Evolutionary conservation across 2,329 filamentous ascomycete species (phyloP).

Genomic region (Beauveria rudraprayagi): DNA sequence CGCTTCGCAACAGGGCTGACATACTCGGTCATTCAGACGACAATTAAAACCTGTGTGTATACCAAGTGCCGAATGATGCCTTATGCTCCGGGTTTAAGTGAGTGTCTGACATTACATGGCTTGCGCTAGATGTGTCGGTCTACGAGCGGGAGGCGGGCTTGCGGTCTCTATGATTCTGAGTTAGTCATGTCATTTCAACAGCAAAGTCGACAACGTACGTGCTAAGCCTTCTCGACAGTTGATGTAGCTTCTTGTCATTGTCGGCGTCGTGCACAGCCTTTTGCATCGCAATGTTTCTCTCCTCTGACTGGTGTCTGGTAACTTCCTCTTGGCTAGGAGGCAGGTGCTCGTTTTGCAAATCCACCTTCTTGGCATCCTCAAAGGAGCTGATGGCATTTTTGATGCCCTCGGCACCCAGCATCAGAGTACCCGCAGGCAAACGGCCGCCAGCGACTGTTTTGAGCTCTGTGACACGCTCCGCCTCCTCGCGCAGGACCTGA

Average conservation of each 20-base stretch:
- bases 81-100: background rate
- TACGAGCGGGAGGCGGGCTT: conserved; percentile 5
- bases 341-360: conserved; percentile 90
- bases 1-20: background rate
- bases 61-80: background rate
- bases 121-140: background rate
- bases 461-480: conserved; percentile 90
- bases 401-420: conserved; percentile 96
- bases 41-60: background rate
- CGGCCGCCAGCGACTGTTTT: conserved; percentile 93
- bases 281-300: conserved; percentile 74
- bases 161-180: background rate
- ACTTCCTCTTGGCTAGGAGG: conserved; percentile 93
- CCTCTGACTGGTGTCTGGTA: conserved; percentile 70
- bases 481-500: conserved; percentile 95
- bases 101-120: background rate
- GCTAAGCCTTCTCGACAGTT: conserved; percentile 85
- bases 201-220: conserved; percentile 58
- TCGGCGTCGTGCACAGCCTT: conserved; percentile 82
- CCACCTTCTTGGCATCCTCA: conserved; percentile 93
- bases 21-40: background rate
- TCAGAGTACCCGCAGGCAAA: conserved; percentile 88
- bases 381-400: conserved; percentile 97
- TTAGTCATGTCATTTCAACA: background rate
- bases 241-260: conserved; percentile 80